These are phyloP conservation scores for Talaromyces sp. DNA, from an alignment of 2,329 filamentous ascomycete species.

Conservation along the genomic window DNA sequence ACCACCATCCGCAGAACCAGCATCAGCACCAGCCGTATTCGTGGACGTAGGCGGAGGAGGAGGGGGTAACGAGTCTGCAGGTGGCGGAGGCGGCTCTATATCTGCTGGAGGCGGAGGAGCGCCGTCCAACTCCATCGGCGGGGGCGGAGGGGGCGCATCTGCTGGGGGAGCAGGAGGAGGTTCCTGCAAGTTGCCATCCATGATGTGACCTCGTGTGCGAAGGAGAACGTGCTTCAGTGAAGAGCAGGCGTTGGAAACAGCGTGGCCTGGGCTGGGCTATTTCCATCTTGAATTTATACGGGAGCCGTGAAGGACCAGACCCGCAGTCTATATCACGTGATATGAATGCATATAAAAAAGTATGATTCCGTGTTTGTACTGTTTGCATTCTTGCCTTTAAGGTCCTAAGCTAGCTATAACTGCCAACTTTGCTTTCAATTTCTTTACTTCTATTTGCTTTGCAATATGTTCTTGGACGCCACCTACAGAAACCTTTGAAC, in stretches of 20 bases:
- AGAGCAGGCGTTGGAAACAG: not conserved
- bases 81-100: conserved; percentile 37
- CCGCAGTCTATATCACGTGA: conserved; percentile 20
- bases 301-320: conserved; percentile 11
- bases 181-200: conserved; percentile 32
- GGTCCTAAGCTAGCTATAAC: no score
- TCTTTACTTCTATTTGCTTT: no score
- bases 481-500: no score
- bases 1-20: conserved; percentile 33
- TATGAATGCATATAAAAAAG: not conserved
- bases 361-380: no score
- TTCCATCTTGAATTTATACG: conserved; percentile 26
- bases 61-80: conserved; percentile 31
- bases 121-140: conserved; percentile 38
- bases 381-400: no score
- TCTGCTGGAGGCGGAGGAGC: conserved; percentile 39
- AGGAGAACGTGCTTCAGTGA: not conserved
- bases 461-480: no score
- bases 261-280: not conserved
- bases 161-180: conserved; percentile 40
- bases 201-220: conserved; percentile 14
- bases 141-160: conserved; percentile 35
- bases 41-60: conserved; percentile 31
- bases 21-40: no score
- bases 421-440: no score